phyloP scores from a whole-genome alignment of 1,284 basidiomycete species.

The Abortiporus biennis region DNA sequence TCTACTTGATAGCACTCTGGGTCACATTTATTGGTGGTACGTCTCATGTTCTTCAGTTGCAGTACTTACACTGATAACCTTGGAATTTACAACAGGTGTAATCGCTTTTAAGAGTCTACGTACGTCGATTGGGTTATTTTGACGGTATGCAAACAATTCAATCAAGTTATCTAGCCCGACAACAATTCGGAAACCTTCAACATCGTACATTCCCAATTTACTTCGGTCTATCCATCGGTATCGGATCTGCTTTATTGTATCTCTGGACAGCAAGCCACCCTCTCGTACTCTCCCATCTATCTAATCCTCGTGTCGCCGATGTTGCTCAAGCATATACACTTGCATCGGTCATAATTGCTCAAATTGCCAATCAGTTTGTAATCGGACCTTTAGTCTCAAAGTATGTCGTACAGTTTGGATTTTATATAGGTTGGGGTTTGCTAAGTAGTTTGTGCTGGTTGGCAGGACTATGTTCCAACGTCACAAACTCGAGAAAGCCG shows the following conservation, averaged over 20 bases:
- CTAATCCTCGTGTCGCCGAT: conserved; percentile 47
- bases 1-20: conserved; percentile 45
- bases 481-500: conserved; percentile 67
- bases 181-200: conserved; percentile 75
- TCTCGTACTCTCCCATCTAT: conserved; percentile 43
- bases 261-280: conserved; percentile 66
- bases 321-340: conserved; percentile 70
- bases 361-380: conserved; percentile 52
- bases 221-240: conserved; percentile 55
- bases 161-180: conserved; percentile 41
- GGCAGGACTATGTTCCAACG: conserved; percentile 66
- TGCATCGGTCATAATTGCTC: conserved; percentile 39
- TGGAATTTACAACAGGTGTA: conserved; percentile 31
- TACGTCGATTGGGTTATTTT: conserved; percentile 30
- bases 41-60: too few relatives aligned
- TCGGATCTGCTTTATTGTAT: conserved; percentile 51
- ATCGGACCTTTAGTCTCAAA: conserved; percentile 64
- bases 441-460: not conserved
- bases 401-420: conserved; percentile 32
- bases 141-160: not conserved
- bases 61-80: not conserved
- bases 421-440: conserved; percentile 3
- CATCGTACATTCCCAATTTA: conserved; percentile 72
- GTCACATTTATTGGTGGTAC: conserved; percentile 61
- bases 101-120: conserved; percentile 55